phyloP scores from a whole-genome alignment of 179 eudicot genomes.

The Drosera spatulata region DNA sequence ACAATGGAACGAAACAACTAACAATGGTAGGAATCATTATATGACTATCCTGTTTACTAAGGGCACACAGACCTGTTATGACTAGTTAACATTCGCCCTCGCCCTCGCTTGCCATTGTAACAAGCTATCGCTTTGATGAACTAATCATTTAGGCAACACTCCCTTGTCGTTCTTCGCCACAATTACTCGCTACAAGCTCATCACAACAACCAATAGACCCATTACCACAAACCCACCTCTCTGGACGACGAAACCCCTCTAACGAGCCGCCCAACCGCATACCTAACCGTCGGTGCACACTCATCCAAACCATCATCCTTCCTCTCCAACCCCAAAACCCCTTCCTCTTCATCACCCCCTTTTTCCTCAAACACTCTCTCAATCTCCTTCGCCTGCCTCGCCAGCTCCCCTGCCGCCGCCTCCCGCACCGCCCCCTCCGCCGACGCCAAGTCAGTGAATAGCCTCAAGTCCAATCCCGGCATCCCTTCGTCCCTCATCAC shows the following conservation, averaged over 20 bases:
- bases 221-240: conserved; percentile 43
- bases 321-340: conserved; percentile 59
- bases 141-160: too few species aligned
- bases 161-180: neutral
- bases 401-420: conserved; percentile 68
- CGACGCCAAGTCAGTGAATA: conserved; percentile 52
- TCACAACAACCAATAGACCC: neutral
- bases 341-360: conserved; percentile 31
- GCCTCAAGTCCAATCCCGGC: conserved; percentile 75
- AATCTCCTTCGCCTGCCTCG: conserved; percentile 55
- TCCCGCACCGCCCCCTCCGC: conserved; percentile 48
- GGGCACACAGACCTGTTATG: too few species aligned
- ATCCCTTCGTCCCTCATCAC: conserved; percentile 13
- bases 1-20: too few species aligned
- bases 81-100: too few species aligned
- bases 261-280: conserved; percentile 81
- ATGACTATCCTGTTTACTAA: too few species aligned
- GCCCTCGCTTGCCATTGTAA: too few species aligned
- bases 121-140: too few species aligned
- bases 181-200: neutral
- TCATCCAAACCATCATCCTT: conserved; percentile 72
- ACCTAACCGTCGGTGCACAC: conserved; percentile 76
- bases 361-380: conserved; percentile 50
- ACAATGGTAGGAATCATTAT: too few species aligned
- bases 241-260: conserved; percentile 88